Base-by-base conservation (phyloP, 306 rosid species). In the Aeschynomene evenia region DNA sequence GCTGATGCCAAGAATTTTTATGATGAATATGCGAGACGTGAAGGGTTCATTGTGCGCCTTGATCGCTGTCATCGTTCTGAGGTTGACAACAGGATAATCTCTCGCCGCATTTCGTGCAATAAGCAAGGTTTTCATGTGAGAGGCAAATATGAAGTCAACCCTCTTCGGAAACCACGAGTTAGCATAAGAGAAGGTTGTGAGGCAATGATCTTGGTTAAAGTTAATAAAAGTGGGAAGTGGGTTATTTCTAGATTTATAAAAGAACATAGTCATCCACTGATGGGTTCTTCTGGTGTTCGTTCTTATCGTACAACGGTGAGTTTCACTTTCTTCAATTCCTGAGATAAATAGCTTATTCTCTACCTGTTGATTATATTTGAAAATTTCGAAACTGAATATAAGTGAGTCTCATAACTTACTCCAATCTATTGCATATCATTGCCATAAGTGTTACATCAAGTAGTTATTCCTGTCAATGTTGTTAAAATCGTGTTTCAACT, bases 171-270 rank as follows among this genome's bases (percentile, higher is more conserved):
- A 66, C 83, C 78, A 26, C 57, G 65, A 9, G 55, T 56, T 52
- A 82, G 76, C 65, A 78, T 57, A 70, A 65, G 86, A 60, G 86
- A 78, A 74, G 81, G 83, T 5, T 82, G 86, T 59, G 79, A 78
- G 60, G 80, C 86, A 31, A 74, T 78, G 86, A 18, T 82, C 64
- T 22, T 70, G 58, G 78, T 82, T 53, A 78, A 82, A 70, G 75
- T 73, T 42, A 57, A 74, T 40, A 78, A 65, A 52, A 63, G 70
- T 34, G 80, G 81, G 56, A 78, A 78, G 74, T 78, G 80, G 86
- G 71, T 78, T 57, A 58, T 74, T 52, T 58, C 78, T n/a, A 78
- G 56, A 78, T 65, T 82, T 74, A 75, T 74, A 3, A 82, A 82
- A 70, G 80, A 77, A 37, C 82, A 77, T 51, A 64, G 55, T 65